Conservation (phyloP, 441 rosid species). For the Adansonia grandidieri region DNA sequence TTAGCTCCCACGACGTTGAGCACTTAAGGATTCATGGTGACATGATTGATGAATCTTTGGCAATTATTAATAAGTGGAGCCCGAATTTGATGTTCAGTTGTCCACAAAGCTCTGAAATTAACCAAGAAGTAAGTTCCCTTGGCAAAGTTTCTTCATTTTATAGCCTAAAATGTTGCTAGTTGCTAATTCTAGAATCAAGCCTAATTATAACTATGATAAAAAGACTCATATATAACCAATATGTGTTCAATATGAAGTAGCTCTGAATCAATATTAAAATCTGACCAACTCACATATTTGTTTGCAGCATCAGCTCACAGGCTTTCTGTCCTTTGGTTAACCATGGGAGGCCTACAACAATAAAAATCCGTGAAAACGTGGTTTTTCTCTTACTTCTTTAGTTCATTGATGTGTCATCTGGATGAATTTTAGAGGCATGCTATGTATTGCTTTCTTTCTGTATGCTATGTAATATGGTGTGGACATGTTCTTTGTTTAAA, state of each 20-base stretch:
- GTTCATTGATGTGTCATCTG: not conserved
- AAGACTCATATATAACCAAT: not conserved
- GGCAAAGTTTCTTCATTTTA: not conserved
- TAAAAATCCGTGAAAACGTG: conserved; percentile 30
- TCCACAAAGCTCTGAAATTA: conserved; percentile 43
- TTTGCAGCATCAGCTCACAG: conserved; percentile 50
- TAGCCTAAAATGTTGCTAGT: not conserved
- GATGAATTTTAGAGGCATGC: conserved; percentile 11
- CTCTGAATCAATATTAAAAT: not conserved
- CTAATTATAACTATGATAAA: not conserved
- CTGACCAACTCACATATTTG: conserved; percentile 16
- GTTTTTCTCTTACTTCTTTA: conserved; percentile 3
- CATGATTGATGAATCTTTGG: conserved; percentile 42
- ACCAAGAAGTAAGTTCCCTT: conserved; percentile 50
- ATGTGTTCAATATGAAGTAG: not conserved
- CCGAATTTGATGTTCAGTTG: conserved; percentile 42
- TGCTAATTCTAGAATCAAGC: not conserved
- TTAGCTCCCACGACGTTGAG: conserved; percentile 29
- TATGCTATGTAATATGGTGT: not conserved
- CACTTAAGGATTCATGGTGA: conserved; percentile 33
- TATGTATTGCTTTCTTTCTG: conserved; percentile 17
- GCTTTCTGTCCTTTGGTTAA: conserved; percentile 42
- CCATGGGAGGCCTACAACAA: conserved; percentile 47
- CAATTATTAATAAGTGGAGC: conserved; percentile 44
- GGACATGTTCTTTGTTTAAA: not conserved